Evolutionary conservation across 2,329 filamentous ascomycete species (phyloP).

Genomic region (Fusarium miscanthi): DNA sequence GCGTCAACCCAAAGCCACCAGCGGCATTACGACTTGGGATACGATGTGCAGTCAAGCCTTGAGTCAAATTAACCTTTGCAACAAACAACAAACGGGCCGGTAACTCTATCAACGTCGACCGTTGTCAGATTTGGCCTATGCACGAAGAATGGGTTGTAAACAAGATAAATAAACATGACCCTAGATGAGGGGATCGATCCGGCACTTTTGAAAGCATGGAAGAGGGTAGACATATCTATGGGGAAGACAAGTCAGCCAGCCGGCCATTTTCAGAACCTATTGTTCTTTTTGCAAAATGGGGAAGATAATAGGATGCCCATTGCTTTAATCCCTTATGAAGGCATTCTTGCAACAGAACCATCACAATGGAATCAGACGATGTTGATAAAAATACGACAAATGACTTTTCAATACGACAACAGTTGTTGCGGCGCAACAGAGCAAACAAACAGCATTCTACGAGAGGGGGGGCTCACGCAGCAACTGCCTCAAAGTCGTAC

Average conservation of each 20-base stretch:
- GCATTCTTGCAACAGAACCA: neutral
- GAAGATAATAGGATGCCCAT: neutral
- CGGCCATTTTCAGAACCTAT: neutral
- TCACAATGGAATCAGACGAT: neutral
- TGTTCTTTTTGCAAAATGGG: neutral
- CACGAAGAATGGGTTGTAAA: neutral
- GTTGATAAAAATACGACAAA: neutral
- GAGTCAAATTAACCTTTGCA: neutral
- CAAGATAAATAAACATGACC: neutral
- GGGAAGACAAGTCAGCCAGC: neutral
- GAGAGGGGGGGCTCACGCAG: neutral
- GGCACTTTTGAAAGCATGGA: neutral
- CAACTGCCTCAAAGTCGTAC: neutral
- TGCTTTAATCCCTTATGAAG: neutral
- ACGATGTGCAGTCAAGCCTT: neutral
- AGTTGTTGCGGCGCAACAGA: neutral
- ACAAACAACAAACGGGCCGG: neutral
- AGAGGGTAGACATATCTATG: neutral
- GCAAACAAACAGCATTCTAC: neutral
- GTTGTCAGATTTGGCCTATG: neutral
- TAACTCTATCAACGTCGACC: constrained; percentile 6
- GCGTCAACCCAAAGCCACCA: constrained; percentile 1
- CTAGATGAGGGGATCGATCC: too few species aligned
- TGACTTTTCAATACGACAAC: neutral
- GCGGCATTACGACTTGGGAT: neutral